Percentiles rank a stretch among this genome's conserved stretches.
phyloP scores from a whole-genome alignment of 2,329 filamentous ascomycete genomes.

The Botrytis elliptica region DNA sequence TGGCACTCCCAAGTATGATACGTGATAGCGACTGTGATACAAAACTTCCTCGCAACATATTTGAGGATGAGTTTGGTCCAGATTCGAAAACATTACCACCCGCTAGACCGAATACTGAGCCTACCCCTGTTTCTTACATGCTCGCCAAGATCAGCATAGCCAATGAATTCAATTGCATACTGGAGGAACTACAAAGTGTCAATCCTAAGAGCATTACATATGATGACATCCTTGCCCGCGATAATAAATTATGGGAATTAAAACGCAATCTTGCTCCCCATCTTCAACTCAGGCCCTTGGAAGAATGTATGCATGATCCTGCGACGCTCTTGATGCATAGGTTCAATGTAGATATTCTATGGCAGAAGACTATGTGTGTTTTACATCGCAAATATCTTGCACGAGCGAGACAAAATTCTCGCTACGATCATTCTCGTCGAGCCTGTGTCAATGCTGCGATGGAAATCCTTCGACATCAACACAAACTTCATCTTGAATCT shows the following conservation, averaged over 20 bases:
- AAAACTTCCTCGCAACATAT: constrained; percentile 71
- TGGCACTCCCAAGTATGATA: constrained; percentile 62
- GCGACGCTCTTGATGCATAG: constrained; percentile 83
- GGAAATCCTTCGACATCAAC: constrained; percentile 75
- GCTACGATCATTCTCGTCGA: constrained; percentile 80
- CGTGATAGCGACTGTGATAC: constrained; percentile 74
- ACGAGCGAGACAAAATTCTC: constrained; percentile 72
- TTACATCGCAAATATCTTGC: constrained; percentile 84
- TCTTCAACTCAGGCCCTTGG: constrained; percentile 70
- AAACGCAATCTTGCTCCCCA: constrained; percentile 74
- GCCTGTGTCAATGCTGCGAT: constrained; percentile 85
- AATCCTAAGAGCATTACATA: constrained; percentile 54
- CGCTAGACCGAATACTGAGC: constrained; percentile 64
- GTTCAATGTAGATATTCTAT: constrained; percentile 80
- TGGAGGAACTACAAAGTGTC: constrained; percentile 61
- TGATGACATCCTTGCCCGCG: constrained; percentile 62
- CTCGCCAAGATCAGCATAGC: constrained; percentile 66
- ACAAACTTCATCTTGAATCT: constrained; percentile 72
- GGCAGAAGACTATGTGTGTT: constrained; percentile 84
- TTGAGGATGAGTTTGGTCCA: constrained; percentile 76
- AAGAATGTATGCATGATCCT: constrained; percentile 73
- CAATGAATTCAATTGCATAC: constrained; percentile 67
- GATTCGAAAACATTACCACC: constrained; percentile 66
- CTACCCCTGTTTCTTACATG: constrained; percentile 76
- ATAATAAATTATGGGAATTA: constrained; percentile 60